phyloP scores from a whole-genome alignment of 2,329 filamentous ascomycete genomes.

The Purpureocillium lavendulum region DNA sequence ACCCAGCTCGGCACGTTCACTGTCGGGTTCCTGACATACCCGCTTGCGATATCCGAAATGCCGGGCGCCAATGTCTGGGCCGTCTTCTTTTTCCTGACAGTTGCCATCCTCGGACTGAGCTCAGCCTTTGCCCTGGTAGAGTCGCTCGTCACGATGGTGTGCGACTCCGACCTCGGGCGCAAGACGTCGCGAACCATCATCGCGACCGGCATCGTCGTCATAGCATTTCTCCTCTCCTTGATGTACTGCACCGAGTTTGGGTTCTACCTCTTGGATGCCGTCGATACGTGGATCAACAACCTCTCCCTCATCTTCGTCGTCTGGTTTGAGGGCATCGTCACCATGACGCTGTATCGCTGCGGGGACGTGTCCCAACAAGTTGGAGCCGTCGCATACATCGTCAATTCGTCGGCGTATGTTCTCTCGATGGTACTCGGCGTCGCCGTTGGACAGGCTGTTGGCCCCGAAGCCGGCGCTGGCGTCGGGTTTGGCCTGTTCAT shows the following conservation, averaged over 20 bases:
- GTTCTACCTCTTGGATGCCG: slow-evolving; percentile 40
- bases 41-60: slow-evolving; percentile 44
- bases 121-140: slow-evolving; percentile 36
- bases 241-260: slow-evolving; percentile 36
- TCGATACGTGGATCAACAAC: slow-evolving; percentile 46
- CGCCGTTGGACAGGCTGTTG: slow-evolving; percentile 33
- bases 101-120: slow-evolving; percentile 44
- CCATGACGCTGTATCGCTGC: slow-evolving; percentile 42
- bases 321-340: slow-evolving; percentile 37
- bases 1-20: slow-evolving; percentile 39
- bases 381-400: slow-evolving; percentile 26
- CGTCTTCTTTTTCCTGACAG: slow-evolving; percentile 42
- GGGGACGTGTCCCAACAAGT: slow-evolving; percentile 32
- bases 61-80: slow-evolving; percentile 47
- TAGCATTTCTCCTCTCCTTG: slow-evolving; percentile 39
- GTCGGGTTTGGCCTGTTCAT: slow-evolving; percentile 41
- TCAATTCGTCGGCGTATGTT: slow-evolving; percentile 40
- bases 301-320: slow-evolving; percentile 42
- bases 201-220: slow-evolving; percentile 33
- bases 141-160: slow-evolving; percentile 39
- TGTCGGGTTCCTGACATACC: slow-evolving; percentile 45
- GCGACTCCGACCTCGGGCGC: slow-evolving; percentile 31
- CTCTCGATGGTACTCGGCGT: slow-evolving; percentile 38
- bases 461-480: slow-evolving; percentile 31
- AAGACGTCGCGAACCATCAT: slow-evolving; percentile 28